Percentiles rank a stretch among this genome's conserved stretches.
phyloP scores from a whole-genome alignment of 116 monocot genomes.

The Cymodocea nodosa region DNA sequence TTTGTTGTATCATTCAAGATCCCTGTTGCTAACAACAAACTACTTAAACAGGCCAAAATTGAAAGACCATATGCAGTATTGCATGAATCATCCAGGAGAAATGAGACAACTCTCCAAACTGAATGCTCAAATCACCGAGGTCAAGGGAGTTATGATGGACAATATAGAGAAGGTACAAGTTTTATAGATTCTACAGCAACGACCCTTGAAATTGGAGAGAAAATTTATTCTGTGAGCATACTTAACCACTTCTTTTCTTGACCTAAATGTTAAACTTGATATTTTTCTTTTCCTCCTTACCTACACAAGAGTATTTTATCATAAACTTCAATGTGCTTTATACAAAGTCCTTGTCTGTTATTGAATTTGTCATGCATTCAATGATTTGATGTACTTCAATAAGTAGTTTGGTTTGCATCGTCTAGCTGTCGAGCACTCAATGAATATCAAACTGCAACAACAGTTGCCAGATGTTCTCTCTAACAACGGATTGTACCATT shows the following conservation, averaged over 20 bases:
- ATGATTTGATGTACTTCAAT: too few species aligned
- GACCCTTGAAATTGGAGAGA: too few species aligned
- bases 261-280: background rate
- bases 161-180: conserved; percentile 81
- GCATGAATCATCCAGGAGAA: conserved; percentile 77
- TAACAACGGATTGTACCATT: too few species aligned
- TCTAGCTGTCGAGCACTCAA: too few species aligned
- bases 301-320: background rate
- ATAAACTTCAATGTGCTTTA: background rate
- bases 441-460: too few species aligned
- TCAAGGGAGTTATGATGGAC: conserved; percentile 99
- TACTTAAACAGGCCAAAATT: conserved; percentile 53
- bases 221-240: background rate
- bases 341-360: too few species aligned
- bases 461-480: too few species aligned
- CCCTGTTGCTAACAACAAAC: background rate
- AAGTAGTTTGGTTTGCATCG: too few species aligned
- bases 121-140: conserved; percentile 84
- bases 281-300: background rate
- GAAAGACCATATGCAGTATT: conserved; percentile 89
- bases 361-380: too few species aligned
- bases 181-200: too few species aligned
- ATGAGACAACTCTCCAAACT: conserved; percentile 79
- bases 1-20: background rate
- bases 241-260: background rate